Conservation (phyloP, 768 basidiomycete species). For the Suillus luteus region DNA sequence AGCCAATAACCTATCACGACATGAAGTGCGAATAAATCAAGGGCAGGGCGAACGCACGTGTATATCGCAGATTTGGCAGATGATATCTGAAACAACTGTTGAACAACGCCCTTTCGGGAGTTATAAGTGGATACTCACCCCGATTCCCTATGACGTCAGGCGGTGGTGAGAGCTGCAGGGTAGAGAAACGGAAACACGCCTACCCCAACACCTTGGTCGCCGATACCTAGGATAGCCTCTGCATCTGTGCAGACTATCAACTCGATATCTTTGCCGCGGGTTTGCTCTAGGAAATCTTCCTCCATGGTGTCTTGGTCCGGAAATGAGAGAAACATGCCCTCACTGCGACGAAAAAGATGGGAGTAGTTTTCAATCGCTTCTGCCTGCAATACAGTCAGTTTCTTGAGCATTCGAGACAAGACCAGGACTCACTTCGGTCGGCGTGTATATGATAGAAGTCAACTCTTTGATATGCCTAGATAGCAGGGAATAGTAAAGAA, state of each 20-base stretch:
- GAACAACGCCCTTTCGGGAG: not conserved
- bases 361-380: constrained; percentile 86
- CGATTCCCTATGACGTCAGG: constrained; percentile 41
- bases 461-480: constrained; percentile 60
- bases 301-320: constrained; percentile 69
- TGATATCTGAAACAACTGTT: constrained; percentile 51
- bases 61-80: constrained; percentile 80
- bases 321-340: constrained; percentile 74
- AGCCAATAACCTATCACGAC: constrained; percentile 53
- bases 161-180: constrained; percentile 19
- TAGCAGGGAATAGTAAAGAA: constrained; percentile 74
- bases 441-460: constrained; percentile 74
- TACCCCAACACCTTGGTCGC: constrained; percentile 74
- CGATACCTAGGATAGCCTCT: constrained; percentile 83
- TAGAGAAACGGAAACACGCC: constrained; percentile 23
- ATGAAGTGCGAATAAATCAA: not conserved
- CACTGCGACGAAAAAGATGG: constrained; percentile 76
- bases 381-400: constrained; percentile 44
- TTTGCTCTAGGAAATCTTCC: constrained; percentile 71
- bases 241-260: constrained; percentile 83
- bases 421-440: constrained; percentile 58
- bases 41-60: constrained; percentile 44
- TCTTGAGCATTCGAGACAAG: not conserved
- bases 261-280: constrained; percentile 62
- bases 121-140: constrained; percentile 39